A percentile compares a stretch with the other conserved stretches of the same genome.
These are phyloP conservation scores for Mortierella claussenii DNA, from an alignment of 192 early-diverging fungal genomes.

Conservation along the genomic window DNA sequence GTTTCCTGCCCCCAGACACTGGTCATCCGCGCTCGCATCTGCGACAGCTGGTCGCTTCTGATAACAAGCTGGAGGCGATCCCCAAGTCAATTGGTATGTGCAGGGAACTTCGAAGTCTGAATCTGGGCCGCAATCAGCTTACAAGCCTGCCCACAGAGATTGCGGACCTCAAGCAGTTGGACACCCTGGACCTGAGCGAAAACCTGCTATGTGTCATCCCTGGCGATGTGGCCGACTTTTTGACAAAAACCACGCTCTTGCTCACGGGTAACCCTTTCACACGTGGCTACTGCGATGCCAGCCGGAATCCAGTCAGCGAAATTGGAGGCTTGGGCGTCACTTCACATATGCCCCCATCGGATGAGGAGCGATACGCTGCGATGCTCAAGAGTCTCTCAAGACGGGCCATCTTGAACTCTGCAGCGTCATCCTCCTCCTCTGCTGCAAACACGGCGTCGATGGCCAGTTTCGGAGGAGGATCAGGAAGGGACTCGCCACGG, in stretches of 20 bases:
- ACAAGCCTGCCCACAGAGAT: constrained; percentile 55
- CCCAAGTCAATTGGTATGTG: constrained; percentile 62
- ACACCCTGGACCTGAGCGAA: constrained; percentile 63
- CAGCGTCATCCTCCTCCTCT: constrained; percentile 29
- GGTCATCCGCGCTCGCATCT: constrained; percentile 49
- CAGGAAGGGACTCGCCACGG: constrained; percentile 27
- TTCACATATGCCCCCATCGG: constrained; percentile 18
- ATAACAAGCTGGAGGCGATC: constrained; percentile 62
- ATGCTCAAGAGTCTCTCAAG: constrained; percentile 46
- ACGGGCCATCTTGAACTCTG: constrained; percentile 45
- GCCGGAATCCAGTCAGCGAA: constrained; percentile 33
- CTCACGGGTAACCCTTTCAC: constrained; percentile 66
- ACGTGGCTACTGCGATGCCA: constrained; percentile 46
- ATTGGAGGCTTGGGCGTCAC: constrained; percentile 44
- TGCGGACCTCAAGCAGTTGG: constrained; percentile 54
- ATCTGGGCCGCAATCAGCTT: constrained; percentile 61
- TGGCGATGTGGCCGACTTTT: constrained; percentile 55
- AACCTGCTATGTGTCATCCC: constrained; percentile 61
- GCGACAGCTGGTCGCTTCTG: constrained; percentile 46
- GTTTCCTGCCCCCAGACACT: constrained; percentile 56
- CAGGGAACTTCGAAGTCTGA: constrained; percentile 55
- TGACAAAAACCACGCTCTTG: constrained; percentile 57
- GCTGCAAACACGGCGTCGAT: constrained; percentile 13
- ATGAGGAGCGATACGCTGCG: constrained; percentile 45
- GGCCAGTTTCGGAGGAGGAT: not conserved